Evolutionary conservation across 2,329 filamentous ascomycete species (phyloP).

Genomic region (Verticillium nubilum): DNA sequence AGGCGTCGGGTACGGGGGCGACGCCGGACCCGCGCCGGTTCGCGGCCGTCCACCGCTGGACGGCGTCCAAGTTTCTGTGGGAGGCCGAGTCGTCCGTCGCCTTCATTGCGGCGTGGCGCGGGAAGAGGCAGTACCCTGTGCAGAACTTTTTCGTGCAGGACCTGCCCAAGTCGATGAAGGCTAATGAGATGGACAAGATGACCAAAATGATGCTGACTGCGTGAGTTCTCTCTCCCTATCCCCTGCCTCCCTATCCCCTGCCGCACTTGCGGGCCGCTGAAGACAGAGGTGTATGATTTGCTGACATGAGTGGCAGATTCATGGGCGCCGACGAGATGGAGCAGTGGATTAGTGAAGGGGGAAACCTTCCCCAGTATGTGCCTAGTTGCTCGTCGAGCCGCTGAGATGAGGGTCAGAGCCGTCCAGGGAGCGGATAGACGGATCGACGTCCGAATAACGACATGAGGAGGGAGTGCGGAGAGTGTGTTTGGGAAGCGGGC

Average conservation of each 20-base stretch:
- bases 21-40: conserved; percentile 11
- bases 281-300: background rate
- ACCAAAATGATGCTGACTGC: conserved; percentile 29
- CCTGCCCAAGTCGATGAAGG: conserved; percentile 28
- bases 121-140: conserved; percentile 31
- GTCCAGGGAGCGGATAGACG: background rate
- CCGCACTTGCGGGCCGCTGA: background rate
- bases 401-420: too few relatives aligned
- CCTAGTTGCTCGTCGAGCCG: too few relatives aligned
- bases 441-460: too few relatives aligned
- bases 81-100: conserved; percentile 31
- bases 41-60: conserved; percentile 21
- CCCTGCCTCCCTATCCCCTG: background rate
- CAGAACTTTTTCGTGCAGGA: conserved; percentile 27
- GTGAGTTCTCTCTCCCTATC: conserved; percentile 20
- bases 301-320: conserved; percentile 1
- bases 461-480: too few relatives aligned
- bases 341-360: conserved; percentile 4
- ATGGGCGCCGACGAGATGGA: conserved; percentile 12
- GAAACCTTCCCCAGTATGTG: background rate
- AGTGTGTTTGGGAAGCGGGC: background rate
- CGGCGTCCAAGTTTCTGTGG: conserved; percentile 37
- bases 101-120: conserved; percentile 38
- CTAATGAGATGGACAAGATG: conserved; percentile 34
- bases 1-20: conserved; percentile 10